These are phyloP conservation scores for Boechera divaricarpa DNA, from an alignment of 345 rosid genomes.

Conservation along the genomic window DNA sequence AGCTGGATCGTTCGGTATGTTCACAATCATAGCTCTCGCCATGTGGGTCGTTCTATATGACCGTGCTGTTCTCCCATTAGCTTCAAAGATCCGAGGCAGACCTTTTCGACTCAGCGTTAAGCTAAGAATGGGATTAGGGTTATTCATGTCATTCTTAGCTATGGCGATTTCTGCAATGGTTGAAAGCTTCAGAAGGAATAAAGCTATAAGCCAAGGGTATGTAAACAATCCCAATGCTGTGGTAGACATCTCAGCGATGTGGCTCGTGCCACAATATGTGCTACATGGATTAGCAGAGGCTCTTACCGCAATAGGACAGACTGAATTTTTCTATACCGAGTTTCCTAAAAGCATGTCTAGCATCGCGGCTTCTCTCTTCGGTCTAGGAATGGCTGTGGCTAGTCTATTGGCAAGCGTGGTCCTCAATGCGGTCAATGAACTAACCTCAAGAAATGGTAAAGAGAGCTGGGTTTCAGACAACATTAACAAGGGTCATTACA, in stretches of 20 bases:
- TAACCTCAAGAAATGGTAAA: constrained; percentile 53
- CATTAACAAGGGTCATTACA: constrained; percentile 73
- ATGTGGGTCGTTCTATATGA: constrained; percentile 72
- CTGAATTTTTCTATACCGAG: constrained; percentile 79
- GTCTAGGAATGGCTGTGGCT: constrained; percentile 70
- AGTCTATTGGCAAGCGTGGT: constrained; percentile 66
- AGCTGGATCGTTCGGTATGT: constrained; percentile 69
- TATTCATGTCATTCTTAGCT: constrained; percentile 57
- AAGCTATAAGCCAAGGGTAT: constrained; percentile 63
- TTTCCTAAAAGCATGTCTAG: constrained; percentile 83
- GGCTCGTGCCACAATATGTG: constrained; percentile 72
- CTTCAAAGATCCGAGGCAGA: constrained; percentile 67
- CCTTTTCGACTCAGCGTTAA: constrained; percentile 58
- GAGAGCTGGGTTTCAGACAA: constrained; percentile 76
- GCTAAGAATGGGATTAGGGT: constrained; percentile 76
- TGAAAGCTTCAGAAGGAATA: constrained; percentile 62
- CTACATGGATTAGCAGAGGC: constrained; percentile 80
- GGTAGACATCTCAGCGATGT: constrained; percentile 70
- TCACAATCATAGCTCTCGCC: constrained; percentile 53
- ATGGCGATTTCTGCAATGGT: constrained; percentile 71
- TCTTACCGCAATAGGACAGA: constrained; percentile 69
- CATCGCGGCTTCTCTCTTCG: constrained; percentile 64
- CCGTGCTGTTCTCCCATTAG: constrained; percentile 67
- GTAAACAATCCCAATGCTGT: constrained; percentile 49
- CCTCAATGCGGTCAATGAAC: constrained; percentile 46